Evolutionary conservation across 345 rosid species (phyloP).

Genomic region (Stellera chamaejasme): DNA sequence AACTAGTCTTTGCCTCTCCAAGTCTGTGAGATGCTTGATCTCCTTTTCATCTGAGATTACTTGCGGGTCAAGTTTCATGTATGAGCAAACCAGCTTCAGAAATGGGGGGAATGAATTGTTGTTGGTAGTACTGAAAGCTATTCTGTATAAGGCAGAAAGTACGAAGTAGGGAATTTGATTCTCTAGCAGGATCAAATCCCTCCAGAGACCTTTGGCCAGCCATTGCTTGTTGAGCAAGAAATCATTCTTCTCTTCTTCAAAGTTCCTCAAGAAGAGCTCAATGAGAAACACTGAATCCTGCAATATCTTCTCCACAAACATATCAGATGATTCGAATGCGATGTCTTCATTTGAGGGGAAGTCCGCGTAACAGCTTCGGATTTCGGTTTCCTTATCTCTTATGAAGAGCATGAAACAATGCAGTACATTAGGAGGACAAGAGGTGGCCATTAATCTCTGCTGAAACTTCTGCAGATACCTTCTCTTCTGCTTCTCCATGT

Average conservation of each 20-base stretch:
- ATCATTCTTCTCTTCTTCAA: neutral
- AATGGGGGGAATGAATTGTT: neutral
- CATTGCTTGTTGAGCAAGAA: neutral
- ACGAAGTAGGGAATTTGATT: conserved; percentile 8
- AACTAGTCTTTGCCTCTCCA: too few relatives aligned
- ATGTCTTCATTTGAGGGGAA: neutral
- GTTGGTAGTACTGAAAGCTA: neutral
- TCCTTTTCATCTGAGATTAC: too few relatives aligned
- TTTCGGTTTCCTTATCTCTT: neutral
- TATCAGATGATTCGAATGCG: neutral
- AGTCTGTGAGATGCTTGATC: too few relatives aligned
- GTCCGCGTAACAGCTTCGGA: neutral
- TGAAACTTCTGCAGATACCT: too few relatives aligned
- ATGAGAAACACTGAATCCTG: conserved; percentile 4
- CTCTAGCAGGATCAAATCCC: neutral
- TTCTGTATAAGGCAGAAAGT: neutral
- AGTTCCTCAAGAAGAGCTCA: neutral
- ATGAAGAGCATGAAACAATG: neutral
- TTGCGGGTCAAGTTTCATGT: neutral
- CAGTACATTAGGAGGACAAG: too few relatives aligned
- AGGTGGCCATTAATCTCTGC: too few relatives aligned
- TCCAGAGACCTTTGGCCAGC: neutral
- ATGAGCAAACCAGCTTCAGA: neutral
- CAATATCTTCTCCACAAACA: neutral
- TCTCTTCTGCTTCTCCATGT: conserved; percentile 22